Evolutionary conservation across 768 basidiomycete species (phyloP), one percentile per base, ranked within the genome.

Genomic region (Tubosaeta brunneosetosa): DNA sequence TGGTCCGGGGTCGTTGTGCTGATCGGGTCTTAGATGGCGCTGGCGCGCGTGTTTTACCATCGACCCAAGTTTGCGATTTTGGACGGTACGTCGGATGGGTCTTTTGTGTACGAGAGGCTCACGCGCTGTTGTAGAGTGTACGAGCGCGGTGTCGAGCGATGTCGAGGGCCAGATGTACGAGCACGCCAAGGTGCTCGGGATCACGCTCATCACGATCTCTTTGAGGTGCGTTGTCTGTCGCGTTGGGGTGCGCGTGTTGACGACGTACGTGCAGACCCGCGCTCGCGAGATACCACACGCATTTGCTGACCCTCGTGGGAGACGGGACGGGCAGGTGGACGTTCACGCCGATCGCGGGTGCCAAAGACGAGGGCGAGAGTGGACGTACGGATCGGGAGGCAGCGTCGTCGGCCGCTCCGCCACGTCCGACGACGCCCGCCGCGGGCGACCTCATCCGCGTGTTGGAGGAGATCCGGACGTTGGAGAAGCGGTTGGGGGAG

Each of bases 101-200:
- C n/a, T n/a, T n/a, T n/a, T n/a, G n/a, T 26, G n/a, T 31, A 27
- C 0, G 4, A 29, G 8, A n/a, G 10, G 17, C 37, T 19, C 7
- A 38, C 17, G 17, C 1, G 37, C n/a, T n/a, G 17, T 19, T n/a
- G 44, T 63, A 88, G 94, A 98, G 64, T 97, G 93, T 68, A 97
- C 94, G 6, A 91, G 88, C 50, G 95, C 94, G 1, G 92, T 98
- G 10, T 94, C 92, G 12, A 91, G 89, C 56, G 95, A 98, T 65
- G 94, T 97, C 19, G 94, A 98, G 67, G 94, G 94, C 0, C 76
- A 83, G 57, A 94, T 98, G 91, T 98, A 97, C 72, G 89, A 94
- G 66, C 84, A 91, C 57, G 86, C 89, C 27, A 97, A 97, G 69
- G 78, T 83, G 31, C 74, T 91, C 12, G 92, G 87, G 1, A 93